Conservation (phyloP, 768 basidiomycete genomes). For the Boletus vinaceobasis region DNA sequence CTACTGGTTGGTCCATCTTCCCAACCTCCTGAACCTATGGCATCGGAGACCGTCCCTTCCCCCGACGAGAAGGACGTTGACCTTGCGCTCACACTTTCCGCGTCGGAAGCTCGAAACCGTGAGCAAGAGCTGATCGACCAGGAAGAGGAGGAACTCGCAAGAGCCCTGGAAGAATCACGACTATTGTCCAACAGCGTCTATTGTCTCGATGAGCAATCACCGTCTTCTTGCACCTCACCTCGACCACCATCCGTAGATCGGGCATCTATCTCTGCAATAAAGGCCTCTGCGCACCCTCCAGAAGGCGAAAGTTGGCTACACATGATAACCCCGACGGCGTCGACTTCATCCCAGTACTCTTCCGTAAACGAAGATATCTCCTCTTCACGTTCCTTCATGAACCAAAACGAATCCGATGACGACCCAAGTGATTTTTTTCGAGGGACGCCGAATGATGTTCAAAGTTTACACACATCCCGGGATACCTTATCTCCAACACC, state of each 20-base stretch:
- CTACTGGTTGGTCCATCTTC: slow-evolving; percentile 12
- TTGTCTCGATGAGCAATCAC: slow-evolving; percentile 2
- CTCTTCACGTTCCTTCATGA: slow-evolving; percentile 21
- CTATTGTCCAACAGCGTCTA: slow-evolving; percentile 14
- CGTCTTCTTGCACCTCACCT: slow-evolving; percentile 7
- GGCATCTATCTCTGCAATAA: slow-evolving; percentile 16
- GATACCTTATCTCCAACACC: slow-evolving; percentile 14
- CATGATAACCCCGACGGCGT: slow-evolving; percentile 26
- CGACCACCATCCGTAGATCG: slow-evolving; percentile 11
- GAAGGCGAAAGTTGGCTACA: slow-evolving; percentile 33
- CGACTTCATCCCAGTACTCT: slow-evolving; percentile 18
- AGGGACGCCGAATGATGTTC: slow-evolving; percentile 5
- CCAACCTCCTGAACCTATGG: slow-evolving; percentile 1
- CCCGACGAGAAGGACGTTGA: slow-evolving; percentile 46
- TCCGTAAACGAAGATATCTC: slow-evolving; percentile 24
- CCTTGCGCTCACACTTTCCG: slow-evolving; percentile 45
- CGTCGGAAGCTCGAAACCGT: slow-evolving; percentile 35
- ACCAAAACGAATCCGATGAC: slow-evolving; percentile 13
- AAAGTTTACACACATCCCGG: background rate
- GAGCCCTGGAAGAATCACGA: slow-evolving; percentile 58
- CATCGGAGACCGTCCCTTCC: slow-evolving; percentile 14
- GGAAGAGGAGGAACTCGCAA: slow-evolving; percentile 67
- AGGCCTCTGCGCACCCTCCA: slow-evolving; percentile 12
- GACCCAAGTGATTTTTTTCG: slow-evolving; percentile 3
- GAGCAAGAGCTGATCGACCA: slow-evolving; percentile 25